Base-by-base conservation (phyloP, 2,329 filamentous ascomycete species). In the Hysterium pulicare region DNA sequence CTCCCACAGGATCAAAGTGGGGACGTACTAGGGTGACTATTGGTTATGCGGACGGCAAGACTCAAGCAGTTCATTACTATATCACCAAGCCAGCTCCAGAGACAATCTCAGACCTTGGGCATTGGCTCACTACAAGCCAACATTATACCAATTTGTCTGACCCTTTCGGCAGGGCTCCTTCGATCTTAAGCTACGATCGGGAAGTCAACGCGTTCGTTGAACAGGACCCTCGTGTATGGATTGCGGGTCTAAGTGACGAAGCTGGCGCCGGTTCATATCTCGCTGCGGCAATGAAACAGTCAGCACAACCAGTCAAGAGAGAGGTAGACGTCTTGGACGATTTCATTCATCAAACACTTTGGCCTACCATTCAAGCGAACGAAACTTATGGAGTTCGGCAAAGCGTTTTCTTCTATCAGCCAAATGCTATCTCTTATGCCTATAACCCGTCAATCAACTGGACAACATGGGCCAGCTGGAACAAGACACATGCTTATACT, bases 241-340 rank as follows among this genome's bases (percentile, higher is more conserved):
- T 82, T 4, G 71, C 78, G 1, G 79, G 79, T 0, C 66, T 83
- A 1, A 81, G 77, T 42, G 79, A 82, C 43, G 79, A 83, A 59
- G 79, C 69, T 0, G 79, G 79, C 1, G 74, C 75, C 0, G 78
- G 78, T 1, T 73, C 77, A 0, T 81, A 74, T 46, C 69, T 81
- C 1, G 76, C 78, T 0, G 74, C 76, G 0, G 63, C 71, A 2
- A 71, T 78, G 62, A 82, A 83, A 59, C 75, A 80, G 44, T 68
- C 70, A 2, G 56, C 72, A 5, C 75, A 75, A 24, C 78, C 79
- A 0, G 59, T 71, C 8, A 65, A 71, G 0, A 59, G 58, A 0
- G 77, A 82, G 46, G 58, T 82, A 1, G 51, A 66, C 0, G 73
- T 75, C 45, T 65, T 83, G 0, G 80, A 83, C 42, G 60, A 67